Conservation (phyloP, 1,284 basidiomycete genomes). For the Ceratobasidium sp. region DNA sequence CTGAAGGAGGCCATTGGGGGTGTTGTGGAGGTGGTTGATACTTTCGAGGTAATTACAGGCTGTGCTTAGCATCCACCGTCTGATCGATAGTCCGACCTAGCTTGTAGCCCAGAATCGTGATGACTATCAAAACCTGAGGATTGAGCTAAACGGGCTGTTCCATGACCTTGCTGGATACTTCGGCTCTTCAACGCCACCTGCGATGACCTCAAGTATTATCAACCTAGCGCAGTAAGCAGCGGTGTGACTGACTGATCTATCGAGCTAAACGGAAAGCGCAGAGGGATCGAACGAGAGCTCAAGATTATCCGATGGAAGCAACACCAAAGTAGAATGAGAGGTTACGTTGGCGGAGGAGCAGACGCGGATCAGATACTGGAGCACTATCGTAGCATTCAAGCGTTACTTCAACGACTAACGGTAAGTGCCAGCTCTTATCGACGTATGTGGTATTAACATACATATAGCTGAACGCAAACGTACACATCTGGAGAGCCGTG, state of each 20-base stretch:
- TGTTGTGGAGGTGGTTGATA: not conserved
- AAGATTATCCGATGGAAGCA: not conserved
- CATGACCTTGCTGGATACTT: not conserved
- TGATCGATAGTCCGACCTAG: not conserved
- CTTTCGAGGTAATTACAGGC: not conserved
- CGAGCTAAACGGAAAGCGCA: not conserved
- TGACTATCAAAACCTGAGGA: not conserved
- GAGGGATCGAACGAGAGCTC: constrained; percentile 11
- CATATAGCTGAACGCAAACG: constrained; percentile 5
- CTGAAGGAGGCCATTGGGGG: not conserved
- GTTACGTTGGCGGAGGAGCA: not conserved
- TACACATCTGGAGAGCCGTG: constrained; percentile 8
- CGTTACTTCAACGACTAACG: not conserved
- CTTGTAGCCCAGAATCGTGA: not conserved
- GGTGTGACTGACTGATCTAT: not conserved
- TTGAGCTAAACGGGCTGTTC: constrained; percentile 7
- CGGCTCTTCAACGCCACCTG: not conserved
- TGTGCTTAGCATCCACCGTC: not conserved
- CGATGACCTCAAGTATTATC: constrained; percentile 16
- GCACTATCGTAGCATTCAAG: constrained; percentile 4
- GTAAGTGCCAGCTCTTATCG: not conserved
- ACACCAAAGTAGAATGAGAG: not conserved
- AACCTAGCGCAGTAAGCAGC: not conserved
- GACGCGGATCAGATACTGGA: not conserved
- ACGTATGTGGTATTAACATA: not conserved